Base-by-base conservation (phyloP, 2,329 filamentous ascomycete species). In the Ascochyta lentis region DNA sequence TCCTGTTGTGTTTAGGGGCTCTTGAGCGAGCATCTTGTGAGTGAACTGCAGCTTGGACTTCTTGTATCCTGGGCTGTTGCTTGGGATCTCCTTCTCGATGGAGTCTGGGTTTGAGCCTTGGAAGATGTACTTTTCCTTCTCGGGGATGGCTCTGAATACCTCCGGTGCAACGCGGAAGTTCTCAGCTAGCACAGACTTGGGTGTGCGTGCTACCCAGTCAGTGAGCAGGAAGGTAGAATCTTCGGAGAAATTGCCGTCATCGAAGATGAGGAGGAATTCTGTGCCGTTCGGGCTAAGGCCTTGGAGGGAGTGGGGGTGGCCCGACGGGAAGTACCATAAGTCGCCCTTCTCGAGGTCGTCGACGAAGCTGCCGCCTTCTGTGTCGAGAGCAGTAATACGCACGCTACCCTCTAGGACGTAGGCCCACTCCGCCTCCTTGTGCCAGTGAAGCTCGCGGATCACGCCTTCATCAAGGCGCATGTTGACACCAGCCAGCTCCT, bases 291-390 rank as follows among this genome's bases (percentile, higher is more conserved):
- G 79, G 39, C 84, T 82, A 1, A 92, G 78, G 0, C 88, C 90
- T 74, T 92, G 90, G 1, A 93, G 83, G 0, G 88, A 91, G 73
- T 93, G 90, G 10, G 90, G 90, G 31, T 92, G 83, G 6, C 90
- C 90, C 10, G 86, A 86, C 22, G 90, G 90, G 76, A 93, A 93
- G 67, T 91, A 93, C 89, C 89, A 93, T 6, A 93, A 74, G 66
- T 93, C 90, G 4, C 90, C 90, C 67, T 89, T 87, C 67, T 86
- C 83, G 22, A 93, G 76, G 67, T 93, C 90, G 61, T 92, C 90
- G 58, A 92, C 84, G 71, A 91, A 92, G 59, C 86, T 90, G 58
- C 89, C 86, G 9, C 90, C 90, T 58, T 93, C 87, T 38, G 88
- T 85, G 74, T 92, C 89, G 16, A 92, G 81, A 0, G 86, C 89